A percentile compares a stretch with the other conserved stretches of the same genome.
Conservation (phyloP, 768 basidiomycete species). For the Cubamyces sp. region DNA sequence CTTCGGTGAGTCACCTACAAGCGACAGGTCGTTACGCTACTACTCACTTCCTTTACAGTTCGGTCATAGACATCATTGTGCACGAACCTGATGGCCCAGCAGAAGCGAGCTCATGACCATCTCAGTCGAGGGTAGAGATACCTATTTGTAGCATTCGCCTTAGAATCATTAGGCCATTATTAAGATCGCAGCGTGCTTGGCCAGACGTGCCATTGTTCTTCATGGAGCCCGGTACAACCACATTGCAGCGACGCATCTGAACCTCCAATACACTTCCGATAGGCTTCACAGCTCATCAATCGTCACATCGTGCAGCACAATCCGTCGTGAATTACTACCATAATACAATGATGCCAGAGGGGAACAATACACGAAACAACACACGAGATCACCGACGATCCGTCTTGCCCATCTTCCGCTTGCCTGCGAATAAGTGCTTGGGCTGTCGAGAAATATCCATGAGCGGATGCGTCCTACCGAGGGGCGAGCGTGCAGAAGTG, state of each 20-base stretch:
- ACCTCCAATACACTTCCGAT: too few relatives aligned
- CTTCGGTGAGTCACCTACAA: constrained; percentile 54
- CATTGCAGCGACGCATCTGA: too few relatives aligned
- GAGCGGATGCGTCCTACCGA: constrained; percentile 16
- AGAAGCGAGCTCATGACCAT: neutral
- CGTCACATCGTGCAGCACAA: constrained; percentile 1
- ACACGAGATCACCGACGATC: constrained; percentile 57
- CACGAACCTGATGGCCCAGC: constrained; percentile 47
- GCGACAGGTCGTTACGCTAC: neutral
- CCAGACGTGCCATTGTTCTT: too few relatives aligned
- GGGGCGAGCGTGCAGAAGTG: neutral
- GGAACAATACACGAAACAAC: constrained; percentile 3
- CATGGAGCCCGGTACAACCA: too few relatives aligned
- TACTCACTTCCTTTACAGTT: constrained; percentile 44
- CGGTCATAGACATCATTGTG: constrained; percentile 76
- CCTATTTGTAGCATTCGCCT: neutral
- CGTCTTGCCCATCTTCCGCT: constrained; percentile 85
- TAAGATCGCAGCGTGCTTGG: too few relatives aligned
- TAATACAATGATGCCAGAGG: constrained; percentile 8
- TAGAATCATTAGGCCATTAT: too few relatives aligned
- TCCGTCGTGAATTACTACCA: constrained; percentile 10
- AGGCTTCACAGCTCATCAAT: too few relatives aligned
- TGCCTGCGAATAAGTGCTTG: constrained; percentile 84
- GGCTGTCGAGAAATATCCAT: constrained; percentile 51
- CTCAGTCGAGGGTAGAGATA: neutral